Base-by-base conservation (phyloP, 2,329 filamentous ascomycete genomes). In the Sporothrix mexicana region DNA sequence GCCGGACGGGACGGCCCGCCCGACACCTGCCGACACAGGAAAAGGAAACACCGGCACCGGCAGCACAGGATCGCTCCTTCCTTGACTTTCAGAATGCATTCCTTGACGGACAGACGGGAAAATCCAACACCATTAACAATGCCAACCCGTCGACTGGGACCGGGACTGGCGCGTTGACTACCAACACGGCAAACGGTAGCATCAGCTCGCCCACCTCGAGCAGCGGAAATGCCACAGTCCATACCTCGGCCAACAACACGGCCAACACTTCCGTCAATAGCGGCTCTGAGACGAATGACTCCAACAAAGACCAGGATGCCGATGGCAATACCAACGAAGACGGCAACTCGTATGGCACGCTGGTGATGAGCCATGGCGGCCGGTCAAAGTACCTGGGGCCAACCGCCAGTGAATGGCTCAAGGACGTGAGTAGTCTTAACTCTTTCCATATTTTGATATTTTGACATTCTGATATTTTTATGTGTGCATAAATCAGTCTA, bases 391-490 rank as follows among this genome's bases (percentile, higher is more conserved):
- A 72, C 23, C 71, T 72, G 2, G 71, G 71, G 2, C 71, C 71
- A n/a, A 72, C 71, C 15, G 71, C 64, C 23, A 72, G 71, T 17
- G 71, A 72, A 23, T 72, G 71, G 70, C 71, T 72, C 12, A 72
- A 72, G 12, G 62, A 72, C 41, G 51, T 45, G 30, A 36, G 30
- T 36, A 36, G 30, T 36, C 30, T 36, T n/a, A n/a, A n/a, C n/a
- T n/a, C n/a, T n/a, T n/a, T n/a, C n/a, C n/a, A n/a, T n/a, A n/a
- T n/a, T n/a, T n/a, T n/a, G n/a, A n/a, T n/a, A n/a, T n/a, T n/a
- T n/a, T n/a, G n/a, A n/a, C n/a, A n/a, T n/a, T n/a, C n/a, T n/a
- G n/a, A n/a, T n/a, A n/a, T n/a, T n/a, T n/a, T n/a, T n/a, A n/a
- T n/a, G n/a, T n/a, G n/a, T n/a, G n/a, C n/a, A n/a, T n/a, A n/a